Conservation (phyloP, 768 basidiomycete species). For the Agrocybe pediades region DNA sequence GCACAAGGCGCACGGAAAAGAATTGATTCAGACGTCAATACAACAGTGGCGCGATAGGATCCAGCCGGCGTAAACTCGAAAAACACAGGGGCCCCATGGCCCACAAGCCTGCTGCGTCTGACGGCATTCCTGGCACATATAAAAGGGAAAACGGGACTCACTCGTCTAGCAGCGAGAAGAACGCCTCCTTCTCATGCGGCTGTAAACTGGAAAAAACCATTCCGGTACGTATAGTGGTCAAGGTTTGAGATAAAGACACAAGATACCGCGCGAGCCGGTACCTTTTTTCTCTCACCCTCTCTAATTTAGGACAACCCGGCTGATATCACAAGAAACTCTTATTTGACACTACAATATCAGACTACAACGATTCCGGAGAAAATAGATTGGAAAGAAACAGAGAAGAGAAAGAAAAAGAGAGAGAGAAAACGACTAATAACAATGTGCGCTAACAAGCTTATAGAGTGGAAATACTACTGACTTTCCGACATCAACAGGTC, state of each 20-base stretch:
- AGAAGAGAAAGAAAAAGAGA: conserved; percentile 5
- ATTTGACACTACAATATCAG: conserved; percentile 18
- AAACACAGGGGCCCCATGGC: conserved; percentile 16
- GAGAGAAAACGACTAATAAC: conserved; percentile 6
- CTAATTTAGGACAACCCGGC: neutral
- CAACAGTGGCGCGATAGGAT: conserved; percentile 12
- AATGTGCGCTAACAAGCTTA: conserved; percentile 13
- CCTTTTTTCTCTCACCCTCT: neutral
- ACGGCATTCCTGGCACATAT: conserved; percentile 6
- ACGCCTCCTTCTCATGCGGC: conserved; percentile 74
- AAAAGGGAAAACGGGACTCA: conserved; percentile 38
- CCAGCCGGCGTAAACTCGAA: no score
- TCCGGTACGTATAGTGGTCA: conserved; percentile 16
- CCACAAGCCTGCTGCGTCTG: conserved; percentile 3
- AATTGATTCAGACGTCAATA: conserved; percentile 14
- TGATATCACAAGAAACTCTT: conserved; percentile 7
- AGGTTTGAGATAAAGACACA: conserved; percentile 4
- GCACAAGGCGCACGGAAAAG: no score
- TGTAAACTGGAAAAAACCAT: conserved; percentile 79
- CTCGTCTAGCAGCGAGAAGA: conserved; percentile 83
- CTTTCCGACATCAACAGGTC: neutral
- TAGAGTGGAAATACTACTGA: conserved; percentile 3
- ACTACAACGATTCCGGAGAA: conserved; percentile 18
- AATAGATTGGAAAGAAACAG: conserved; percentile 15
- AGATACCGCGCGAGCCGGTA: neutral